These are phyloP conservation scores for Aethionema arabicum DNA, from an alignment of 345 rosid genomes.

Conservation along the genomic window DNA sequence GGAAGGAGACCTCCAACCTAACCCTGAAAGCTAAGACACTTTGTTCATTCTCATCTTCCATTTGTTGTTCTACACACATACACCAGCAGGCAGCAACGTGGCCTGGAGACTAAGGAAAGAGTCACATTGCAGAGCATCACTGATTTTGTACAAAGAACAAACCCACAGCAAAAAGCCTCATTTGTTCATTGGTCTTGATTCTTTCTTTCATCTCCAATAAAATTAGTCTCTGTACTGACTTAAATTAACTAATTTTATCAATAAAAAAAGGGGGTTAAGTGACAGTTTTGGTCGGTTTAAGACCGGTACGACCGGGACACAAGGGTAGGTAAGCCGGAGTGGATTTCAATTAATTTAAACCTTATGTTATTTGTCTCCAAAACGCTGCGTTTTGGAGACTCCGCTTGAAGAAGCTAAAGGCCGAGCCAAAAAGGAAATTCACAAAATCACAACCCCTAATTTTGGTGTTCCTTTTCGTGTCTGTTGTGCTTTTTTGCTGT, in stretches of 20 bases:
- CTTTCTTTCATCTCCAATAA: not conserved
- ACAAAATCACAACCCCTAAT: conserved; percentile 25
- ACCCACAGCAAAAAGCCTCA: not conserved
- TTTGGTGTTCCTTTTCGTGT: conserved; percentile 25
- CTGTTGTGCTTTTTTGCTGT: not conserved
- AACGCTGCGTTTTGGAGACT: not conserved
- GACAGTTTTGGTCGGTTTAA: too few species aligned
- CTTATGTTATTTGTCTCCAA: not conserved
- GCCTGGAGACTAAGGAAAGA: not conserved
- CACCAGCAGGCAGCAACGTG: conserved; percentile 11
- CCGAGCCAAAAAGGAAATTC: not conserved
- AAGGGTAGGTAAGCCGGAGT: not conserved
- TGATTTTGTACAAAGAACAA: conserved; percentile 18
- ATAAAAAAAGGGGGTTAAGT: too few species aligned
- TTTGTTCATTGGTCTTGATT: conserved; percentile 5
- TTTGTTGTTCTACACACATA: conserved; percentile 17
- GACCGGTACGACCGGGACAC: too few species aligned
- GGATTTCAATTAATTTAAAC: not conserved
- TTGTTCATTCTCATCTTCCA: conserved; percentile 11
- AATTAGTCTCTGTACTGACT: not conserved
- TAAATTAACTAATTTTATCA: not conserved
- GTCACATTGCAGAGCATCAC: conserved; percentile 15
- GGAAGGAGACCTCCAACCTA: conserved; percentile 54
- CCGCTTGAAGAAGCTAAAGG: not conserved
- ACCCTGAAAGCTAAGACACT: conserved; percentile 11